Conservation (phyloP, 768 basidiomycete species). For the Galerina marginata region DNA sequence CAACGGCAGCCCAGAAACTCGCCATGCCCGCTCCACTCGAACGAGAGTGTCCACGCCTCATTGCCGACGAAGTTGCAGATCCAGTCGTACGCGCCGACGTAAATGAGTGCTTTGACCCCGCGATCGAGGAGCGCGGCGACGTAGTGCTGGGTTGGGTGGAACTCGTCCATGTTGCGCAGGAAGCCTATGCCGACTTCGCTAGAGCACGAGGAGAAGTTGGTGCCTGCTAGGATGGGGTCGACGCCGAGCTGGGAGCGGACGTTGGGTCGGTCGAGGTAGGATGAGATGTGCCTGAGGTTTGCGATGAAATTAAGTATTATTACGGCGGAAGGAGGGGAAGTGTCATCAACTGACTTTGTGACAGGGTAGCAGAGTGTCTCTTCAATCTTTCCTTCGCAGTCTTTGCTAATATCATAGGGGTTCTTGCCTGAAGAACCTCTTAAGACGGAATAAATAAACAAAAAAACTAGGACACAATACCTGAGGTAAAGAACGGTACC, state of each 20-base stretch:
- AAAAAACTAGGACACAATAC: neutral
- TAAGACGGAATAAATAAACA: neutral
- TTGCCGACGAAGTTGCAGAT: slow-evolving; percentile 81
- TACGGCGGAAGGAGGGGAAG: neutral
- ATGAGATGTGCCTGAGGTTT: slow-evolving; percentile 59
- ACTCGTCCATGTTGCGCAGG: slow-evolving; percentile 43
- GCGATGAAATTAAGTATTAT: neutral
- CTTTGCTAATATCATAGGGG: slow-evolving; percentile 71
- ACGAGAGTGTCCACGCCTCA: slow-evolving; percentile 65
- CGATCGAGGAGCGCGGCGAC: slow-evolving; percentile 73
- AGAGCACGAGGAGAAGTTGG: slow-evolving; percentile 40
- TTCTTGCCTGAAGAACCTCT: slow-evolving; percentile 42
- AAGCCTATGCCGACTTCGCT: slow-evolving; percentile 55
- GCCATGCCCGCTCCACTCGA: slow-evolving; percentile 72
- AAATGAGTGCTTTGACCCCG: slow-evolving; percentile 69
- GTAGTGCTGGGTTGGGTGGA: slow-evolving; percentile 55
- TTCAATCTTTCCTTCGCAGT: slow-evolving; percentile 53
- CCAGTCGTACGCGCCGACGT: slow-evolving; percentile 74
- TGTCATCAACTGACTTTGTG: slow-evolving; percentile 33
- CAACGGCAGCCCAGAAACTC: slow-evolving; percentile 42
- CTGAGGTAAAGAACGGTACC: slow-evolving; percentile 1
- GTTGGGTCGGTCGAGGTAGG: slow-evolving; percentile 65
- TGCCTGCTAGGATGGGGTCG: slow-evolving; percentile 41
- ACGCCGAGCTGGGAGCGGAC: slow-evolving; percentile 67
- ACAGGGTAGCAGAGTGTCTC: slow-evolving; percentile 65